These are phyloP conservation scores for Aristolochia californica DNA, from an alignment of 164 flowering plant species.

Conservation along the genomic window DNA sequence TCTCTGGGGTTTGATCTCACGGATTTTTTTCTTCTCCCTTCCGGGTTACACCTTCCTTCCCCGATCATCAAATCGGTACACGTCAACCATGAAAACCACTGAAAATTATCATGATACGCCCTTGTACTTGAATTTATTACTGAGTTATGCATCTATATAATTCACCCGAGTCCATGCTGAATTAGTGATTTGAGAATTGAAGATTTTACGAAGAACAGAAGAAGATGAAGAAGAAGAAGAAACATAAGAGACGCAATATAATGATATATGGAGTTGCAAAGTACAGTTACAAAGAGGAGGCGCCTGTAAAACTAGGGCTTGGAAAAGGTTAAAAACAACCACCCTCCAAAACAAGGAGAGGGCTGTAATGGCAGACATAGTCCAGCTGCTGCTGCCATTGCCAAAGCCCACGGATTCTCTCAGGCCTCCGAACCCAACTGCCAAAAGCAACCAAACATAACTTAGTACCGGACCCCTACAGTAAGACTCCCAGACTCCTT, in stretches of 20 bases:
- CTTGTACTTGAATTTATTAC: no score
- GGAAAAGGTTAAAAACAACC: conserved; percentile 9
- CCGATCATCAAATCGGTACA: no score
- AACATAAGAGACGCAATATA: neutral
- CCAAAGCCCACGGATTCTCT: conserved; percentile 9
- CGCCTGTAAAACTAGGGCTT: conserved; percentile 12
- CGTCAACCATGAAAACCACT: no score
- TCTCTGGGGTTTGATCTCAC: no score
- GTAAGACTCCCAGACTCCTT: no score
- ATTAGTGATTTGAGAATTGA: no score
- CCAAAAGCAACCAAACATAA: conserved; percentile 10
- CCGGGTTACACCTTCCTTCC: no score
- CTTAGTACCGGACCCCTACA: neutral
- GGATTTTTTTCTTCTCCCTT: no score
- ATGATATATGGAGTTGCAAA: conserved; percentile 2
- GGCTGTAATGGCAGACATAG: conserved; percentile 8
- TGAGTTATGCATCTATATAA: no score
- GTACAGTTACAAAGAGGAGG: conserved; percentile 4
- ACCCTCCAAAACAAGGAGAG: neutral
- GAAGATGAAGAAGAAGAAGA: neutral
- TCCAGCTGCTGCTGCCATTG: conserved; percentile 6
- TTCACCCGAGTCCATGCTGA: no score
- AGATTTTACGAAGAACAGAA: no score
- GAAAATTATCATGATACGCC: no score
- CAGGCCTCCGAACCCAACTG: conserved; percentile 15